Conservation (phyloP, 208 protist genomes). For the Crithidia mellificae region DNA sequence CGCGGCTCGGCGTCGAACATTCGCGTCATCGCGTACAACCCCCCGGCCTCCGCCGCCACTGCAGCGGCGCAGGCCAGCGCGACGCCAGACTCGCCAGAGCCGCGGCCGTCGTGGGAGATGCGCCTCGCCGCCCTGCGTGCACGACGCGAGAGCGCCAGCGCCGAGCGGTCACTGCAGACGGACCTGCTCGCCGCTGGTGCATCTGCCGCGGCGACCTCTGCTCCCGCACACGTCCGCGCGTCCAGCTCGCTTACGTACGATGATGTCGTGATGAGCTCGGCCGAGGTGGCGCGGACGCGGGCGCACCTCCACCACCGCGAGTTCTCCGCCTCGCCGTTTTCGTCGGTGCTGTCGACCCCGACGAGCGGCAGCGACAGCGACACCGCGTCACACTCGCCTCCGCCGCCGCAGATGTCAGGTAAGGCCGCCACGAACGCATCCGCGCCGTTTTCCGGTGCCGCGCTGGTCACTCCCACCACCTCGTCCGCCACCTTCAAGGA, state of each 20-base stretch:
- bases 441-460: not conserved
- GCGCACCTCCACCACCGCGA: not conserved
- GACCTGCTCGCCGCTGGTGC: not conserved
- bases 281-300: conserved; percentile 2
- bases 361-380: conserved; percentile 7
- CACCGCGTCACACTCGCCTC: not conserved
- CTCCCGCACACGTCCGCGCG: not conserved
- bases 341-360: conserved; percentile 5
- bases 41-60: not conserved
- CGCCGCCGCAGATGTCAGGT: not conserved
- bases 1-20: not conserved
- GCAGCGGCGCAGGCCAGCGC: not conserved
- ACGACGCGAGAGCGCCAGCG: conserved; percentile 8
- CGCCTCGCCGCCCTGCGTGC: conserved; percentile 21
- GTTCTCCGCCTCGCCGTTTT: conserved; percentile 13
- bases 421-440: not conserved
- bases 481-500: not conserved
- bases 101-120: conserved; percentile 20
- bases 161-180: not conserved
- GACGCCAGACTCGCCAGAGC: not conserved
- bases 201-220: not conserved
- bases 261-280: conserved; percentile 1
- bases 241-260: not conserved
- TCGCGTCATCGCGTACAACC: not conserved
- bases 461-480: not conserved